Base-by-base conservation (phyloP, 2,329 filamentous ascomycete genomes). In the Curvularia eragrostidis region DNA sequence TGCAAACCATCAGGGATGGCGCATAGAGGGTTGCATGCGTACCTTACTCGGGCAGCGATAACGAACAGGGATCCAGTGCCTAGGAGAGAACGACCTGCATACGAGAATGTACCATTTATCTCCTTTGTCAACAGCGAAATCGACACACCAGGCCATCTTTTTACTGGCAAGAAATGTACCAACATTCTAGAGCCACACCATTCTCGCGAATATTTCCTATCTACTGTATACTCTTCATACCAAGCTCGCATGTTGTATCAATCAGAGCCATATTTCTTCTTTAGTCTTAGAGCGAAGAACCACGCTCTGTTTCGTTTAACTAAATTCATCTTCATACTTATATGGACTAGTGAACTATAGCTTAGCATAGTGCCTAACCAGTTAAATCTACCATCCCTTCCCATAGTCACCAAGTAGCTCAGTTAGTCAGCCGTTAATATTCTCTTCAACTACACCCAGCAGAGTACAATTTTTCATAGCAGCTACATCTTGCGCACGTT, bases 401-500 rank as follows among this genome's bases (percentile, higher is more conserved):
- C 61, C 62, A 13, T 64, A 54, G 10, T 63, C 64, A 21, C 64
- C 64, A 24, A 64, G 64, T 10, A 69, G 46, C 10, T 57, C 60
- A 3, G 42, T 59, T 3, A 67, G 56, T 63, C 69, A 71, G 3
- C 48, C 81, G 58, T 84, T 81, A 54, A 83, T 81, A 1, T 77
- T 63, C 73, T 84, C 81, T 28, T 77, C 77, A 6, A 82, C 80
- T 59, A 79, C 77, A 59, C 82, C 78, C 43, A 75, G 59, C 49
- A 80, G 73, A 55, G 75, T 81, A 75, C 82, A 84, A 49, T 78
- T 75, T 63, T 79, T 82, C 75, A 82, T 83, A 46, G 74, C 70
- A 30, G 76, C 77, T 32, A 79, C 73, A 32, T 76, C 67, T 74
- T 82, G 81, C 12, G 64, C 68, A 26, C 68, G 78, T 69, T 84